Evolutionary conservation across 495 filamentous ascomycete species (phyloP).

Genomic region (Tricharina praecox): DNA sequence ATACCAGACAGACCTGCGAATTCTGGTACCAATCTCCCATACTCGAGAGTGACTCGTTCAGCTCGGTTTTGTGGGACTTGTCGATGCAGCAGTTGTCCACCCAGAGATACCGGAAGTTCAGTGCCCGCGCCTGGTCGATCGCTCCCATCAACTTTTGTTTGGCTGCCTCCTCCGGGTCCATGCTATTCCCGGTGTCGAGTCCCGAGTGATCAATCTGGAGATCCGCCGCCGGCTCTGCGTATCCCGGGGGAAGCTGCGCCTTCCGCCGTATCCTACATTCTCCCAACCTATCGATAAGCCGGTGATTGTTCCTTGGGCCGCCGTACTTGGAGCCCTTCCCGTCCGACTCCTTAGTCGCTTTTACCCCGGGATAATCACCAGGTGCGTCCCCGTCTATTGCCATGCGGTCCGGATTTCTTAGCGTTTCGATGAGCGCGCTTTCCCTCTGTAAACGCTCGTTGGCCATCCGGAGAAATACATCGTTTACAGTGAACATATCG

Average conservation of each 20-base stretch:
- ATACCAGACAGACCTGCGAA: conserved; percentile 26
- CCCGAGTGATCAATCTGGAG: background rate
- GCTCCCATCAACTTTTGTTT: background rate
- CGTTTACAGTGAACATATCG: background rate
- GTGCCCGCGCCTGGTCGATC: background rate
- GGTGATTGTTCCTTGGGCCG: background rate
- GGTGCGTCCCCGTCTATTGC: background rate
- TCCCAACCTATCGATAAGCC: background rate
- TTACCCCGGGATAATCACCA: background rate
- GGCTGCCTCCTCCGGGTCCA: background rate
- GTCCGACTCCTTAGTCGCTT: background rate
- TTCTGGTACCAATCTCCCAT: conserved; percentile 28
- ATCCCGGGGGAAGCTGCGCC: too few relatives aligned
- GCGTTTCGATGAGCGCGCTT: background rate
- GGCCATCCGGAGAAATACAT: background rate
- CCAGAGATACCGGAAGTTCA: conserved; percentile 1
- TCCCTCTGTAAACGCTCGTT: background rate
- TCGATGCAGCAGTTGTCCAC: conserved; percentile 13
- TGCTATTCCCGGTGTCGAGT: background rate
- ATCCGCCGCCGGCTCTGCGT: too few relatives aligned
- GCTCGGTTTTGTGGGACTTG: conserved; percentile 20
- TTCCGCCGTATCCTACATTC: background rate
- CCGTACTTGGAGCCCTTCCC: too few relatives aligned
- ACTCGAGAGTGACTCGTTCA: conserved; percentile 22
- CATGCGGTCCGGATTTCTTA: background rate